Evolutionary conservation across 768 basidiomycete species (phyloP).

Genomic region (Gelatoporia subvermispora): DNA sequence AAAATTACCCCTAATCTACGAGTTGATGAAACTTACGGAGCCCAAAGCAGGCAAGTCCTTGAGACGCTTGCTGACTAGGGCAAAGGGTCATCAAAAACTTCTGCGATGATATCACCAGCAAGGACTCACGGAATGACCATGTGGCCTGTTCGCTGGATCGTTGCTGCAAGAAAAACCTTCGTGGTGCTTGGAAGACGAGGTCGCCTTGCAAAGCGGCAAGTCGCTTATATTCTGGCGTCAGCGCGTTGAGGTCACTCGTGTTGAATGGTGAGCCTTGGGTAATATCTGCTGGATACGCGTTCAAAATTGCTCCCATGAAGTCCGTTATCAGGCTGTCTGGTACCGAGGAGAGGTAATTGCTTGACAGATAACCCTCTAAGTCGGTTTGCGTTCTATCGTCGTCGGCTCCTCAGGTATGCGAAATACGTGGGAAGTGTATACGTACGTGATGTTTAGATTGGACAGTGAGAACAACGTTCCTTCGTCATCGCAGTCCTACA

Average conservation of each 20-base stretch:
- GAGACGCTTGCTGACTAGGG: slow-evolving; percentile 8
- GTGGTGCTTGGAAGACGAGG: slow-evolving; percentile 42
- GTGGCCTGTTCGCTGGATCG: slow-evolving; percentile 33
- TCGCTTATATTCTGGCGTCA: slow-evolving; percentile 50
- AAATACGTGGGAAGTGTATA: neutral
- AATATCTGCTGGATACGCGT: slow-evolving; percentile 30
- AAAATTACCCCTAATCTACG: neutral
- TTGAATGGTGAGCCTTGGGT: slow-evolving; percentile 47
- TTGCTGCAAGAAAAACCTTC: slow-evolving; percentile 40
- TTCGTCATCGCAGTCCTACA: slow-evolving; percentile 50
- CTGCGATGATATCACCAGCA: neutral
- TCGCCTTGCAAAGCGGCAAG: slow-evolving; percentile 48
- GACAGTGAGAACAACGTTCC: slow-evolving; percentile 37
- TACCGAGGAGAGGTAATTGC: slow-evolving; percentile 21
- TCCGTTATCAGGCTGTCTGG: slow-evolving; percentile 9
- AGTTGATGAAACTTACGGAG: slow-evolving; percentile 1
- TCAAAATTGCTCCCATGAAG: slow-evolving; percentile 5
- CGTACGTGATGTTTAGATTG: slow-evolving; percentile 25
- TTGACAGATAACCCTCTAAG: slow-evolving; percentile 8
- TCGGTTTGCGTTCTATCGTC: slow-evolving; percentile 15
- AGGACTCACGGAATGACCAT: slow-evolving; percentile 37
- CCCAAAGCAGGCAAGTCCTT: slow-evolving; percentile 7
- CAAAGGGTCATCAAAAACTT: no score
- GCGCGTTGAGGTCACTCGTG: slow-evolving; percentile 37
- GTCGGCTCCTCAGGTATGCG: slow-evolving; percentile 5